Percentiles rank a stretch among this genome's conserved stretches.
These are phyloP conservation scores for Medicago lupulina DNA, from an alignment of 306 rosid species.

Conservation along the genomic window DNA sequence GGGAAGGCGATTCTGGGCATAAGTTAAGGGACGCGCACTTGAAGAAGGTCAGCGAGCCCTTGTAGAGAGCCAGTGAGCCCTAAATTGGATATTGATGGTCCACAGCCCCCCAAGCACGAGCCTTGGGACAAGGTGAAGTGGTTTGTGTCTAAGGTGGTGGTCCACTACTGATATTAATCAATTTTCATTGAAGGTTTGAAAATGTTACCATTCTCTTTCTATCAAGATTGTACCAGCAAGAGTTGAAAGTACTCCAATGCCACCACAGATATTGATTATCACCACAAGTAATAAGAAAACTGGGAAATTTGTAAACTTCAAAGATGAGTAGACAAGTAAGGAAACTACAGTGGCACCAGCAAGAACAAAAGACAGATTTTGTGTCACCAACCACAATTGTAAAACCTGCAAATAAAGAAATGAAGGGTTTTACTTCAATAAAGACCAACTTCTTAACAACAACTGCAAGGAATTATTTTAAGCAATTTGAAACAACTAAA, in stretches of 20 bases:
- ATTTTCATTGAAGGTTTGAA: constrained; percentile 3
- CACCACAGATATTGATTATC: constrained; percentile 75
- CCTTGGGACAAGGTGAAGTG: too few species aligned
- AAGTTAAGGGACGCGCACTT: too few species aligned
- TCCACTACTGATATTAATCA: constrained; percentile 2
- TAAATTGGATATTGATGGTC: too few species aligned
- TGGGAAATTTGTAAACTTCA: constrained; percentile 61
- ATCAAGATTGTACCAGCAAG: constrained; percentile 88
- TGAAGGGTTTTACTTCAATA: constrained; percentile 16
- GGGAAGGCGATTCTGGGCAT: too few species aligned
- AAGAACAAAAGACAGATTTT: constrained; percentile 70
- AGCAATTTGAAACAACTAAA: constrained; percentile 5
- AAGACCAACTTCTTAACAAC: background rate
- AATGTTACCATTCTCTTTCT: constrained; percentile 92
- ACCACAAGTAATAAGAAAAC: constrained; percentile 60
- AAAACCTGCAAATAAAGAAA: constrained; percentile 67
- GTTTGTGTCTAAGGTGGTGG: too few species aligned
- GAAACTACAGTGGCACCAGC: constrained; percentile 75
- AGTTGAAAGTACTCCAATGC: constrained; percentile 78
- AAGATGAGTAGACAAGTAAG: constrained; percentile 57
- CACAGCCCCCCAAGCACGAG: too few species aligned
- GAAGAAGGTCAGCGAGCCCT: too few species aligned
- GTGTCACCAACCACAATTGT: constrained; percentile 74
- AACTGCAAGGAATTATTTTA: background rate
- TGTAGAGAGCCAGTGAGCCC: too few species aligned